Evolutionary conservation across 2,329 filamentous ascomycete species (phyloP).

Genomic region (Sclerotinia glacialis): DNA sequence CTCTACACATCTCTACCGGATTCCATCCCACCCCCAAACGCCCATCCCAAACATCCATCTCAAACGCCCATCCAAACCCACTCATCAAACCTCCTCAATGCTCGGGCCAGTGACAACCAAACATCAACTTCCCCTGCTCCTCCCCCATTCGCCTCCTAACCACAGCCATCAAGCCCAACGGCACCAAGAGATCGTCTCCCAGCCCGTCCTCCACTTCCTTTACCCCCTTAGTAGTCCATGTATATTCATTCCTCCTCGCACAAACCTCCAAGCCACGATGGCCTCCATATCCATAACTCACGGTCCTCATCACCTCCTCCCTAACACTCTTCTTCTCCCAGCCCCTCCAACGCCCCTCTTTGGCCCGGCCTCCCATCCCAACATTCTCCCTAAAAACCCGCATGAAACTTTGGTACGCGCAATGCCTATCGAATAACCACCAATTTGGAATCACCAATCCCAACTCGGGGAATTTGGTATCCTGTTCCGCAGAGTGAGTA

Average conservation of each 20-base stretch:
- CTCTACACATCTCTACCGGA: background rate
- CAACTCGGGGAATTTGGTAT: background rate
- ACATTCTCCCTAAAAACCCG: background rate
- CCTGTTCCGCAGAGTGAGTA: background rate
- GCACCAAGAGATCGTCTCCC: conserved; percentile 12
- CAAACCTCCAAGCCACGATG: background rate
- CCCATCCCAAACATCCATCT: background rate
- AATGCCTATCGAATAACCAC: conserved; percentile 1
- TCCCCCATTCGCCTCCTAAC: conserved; percentile 1
- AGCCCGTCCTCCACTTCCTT: background rate
- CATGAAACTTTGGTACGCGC: conserved; percentile 11
- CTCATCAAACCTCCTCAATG: background rate
- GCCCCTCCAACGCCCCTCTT: background rate
- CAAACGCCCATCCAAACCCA: no score
- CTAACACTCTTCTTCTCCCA: background rate
- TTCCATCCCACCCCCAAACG: background rate
- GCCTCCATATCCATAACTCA: background rate
- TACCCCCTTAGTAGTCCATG: background rate
- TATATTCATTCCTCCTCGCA: background rate
- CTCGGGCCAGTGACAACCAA: background rate
- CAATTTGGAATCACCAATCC: background rate
- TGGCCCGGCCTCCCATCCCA: background rate
- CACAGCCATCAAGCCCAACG: conserved; percentile 15
- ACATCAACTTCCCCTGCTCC: background rate
- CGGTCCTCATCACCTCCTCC: background rate